Conservation (phyloP, 1,139 yeast species). For the Geotrichum siamense region DNA sequence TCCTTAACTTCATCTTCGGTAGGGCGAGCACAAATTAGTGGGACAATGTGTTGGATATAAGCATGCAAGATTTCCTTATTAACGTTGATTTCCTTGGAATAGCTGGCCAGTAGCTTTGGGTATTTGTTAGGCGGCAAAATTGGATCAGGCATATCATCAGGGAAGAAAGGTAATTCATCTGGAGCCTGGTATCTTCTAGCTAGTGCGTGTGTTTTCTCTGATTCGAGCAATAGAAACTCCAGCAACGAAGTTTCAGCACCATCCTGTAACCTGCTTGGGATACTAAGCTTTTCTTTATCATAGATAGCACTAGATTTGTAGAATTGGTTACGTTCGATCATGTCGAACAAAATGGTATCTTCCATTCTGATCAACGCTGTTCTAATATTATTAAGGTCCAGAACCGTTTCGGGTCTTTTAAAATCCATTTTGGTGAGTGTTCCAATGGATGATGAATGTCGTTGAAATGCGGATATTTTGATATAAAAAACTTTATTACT, state of each 20-base stretch:
- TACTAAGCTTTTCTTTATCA: conserved; percentile 47
- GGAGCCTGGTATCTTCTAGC: conserved; percentile 90
- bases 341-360: conserved; percentile 85
- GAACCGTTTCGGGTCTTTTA: conserved; percentile 72
- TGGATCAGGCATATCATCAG: conserved; percentile 54
- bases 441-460: conserved; percentile 4
- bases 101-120: conserved; percentile 69
- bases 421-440: conserved; percentile 58
- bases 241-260: conserved; percentile 73
- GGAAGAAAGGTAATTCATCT: conserved; percentile 90
- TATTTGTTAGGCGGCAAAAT: conserved; percentile 73
- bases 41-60: conserved; percentile 67
- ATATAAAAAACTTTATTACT: neutral
- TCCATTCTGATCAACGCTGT: conserved; percentile 86
- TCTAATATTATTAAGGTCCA: conserved; percentile 75
- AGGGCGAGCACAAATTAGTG: conserved; percentile 50
- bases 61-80: conserved; percentile 59
- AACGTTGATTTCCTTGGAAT: conserved; percentile 67
- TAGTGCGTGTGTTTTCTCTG: conserved; percentile 72
- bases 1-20: neutral
- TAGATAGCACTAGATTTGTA: conserved; percentile 71
- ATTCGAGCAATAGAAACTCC: conserved; percentile 74
- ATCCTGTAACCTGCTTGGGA: conserved; percentile 36
- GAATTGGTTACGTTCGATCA: conserved; percentile 90
- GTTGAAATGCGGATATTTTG: neutral